Evolutionary conservation across 2,329 filamentous ascomycete species (phyloP).

Genomic region (Aspergillus spinulosporus): DNA sequence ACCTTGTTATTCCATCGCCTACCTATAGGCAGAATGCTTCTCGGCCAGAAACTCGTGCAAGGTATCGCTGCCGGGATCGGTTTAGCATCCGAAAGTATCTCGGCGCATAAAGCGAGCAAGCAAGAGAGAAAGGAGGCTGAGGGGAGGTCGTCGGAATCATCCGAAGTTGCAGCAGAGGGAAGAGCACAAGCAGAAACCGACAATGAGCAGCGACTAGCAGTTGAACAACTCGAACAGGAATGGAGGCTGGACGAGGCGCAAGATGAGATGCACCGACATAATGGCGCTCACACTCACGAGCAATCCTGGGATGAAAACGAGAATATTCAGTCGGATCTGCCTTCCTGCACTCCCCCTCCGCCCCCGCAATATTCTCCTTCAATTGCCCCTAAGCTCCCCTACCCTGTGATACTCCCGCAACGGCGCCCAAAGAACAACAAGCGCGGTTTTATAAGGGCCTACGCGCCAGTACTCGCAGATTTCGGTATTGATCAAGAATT

Average conservation of each 20-base stretch:
- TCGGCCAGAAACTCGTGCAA: slow-evolving; percentile 14
- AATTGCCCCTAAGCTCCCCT: slow-evolving; percentile 21
- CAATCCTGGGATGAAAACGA: background rate
- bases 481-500: slow-evolving; percentile 38
- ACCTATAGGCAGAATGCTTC: too few relatives aligned
- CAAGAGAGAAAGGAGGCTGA: background rate
- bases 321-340: slow-evolving; percentile 15
- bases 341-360: slow-evolving; percentile 17
- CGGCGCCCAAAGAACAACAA: slow-evolving; percentile 37
- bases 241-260: slow-evolving; percentile 31
- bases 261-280: slow-evolving; percentile 2
- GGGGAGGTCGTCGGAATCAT: background rate
- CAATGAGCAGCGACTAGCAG: background rate
- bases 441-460: slow-evolving; percentile 43
- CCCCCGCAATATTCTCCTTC: slow-evolving; percentile 9
- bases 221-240: slow-evolving; percentile 20
- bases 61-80: slow-evolving; percentile 30
- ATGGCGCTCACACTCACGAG: background rate
- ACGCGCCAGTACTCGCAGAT: slow-evolving; percentile 38
- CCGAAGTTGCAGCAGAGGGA: background rate
- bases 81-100: slow-evolving; percentile 29
- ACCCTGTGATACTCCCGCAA: slow-evolving; percentile 44
- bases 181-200: background rate
- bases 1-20: too few relatives aligned
- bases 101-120: slow-evolving; percentile 15